A percentile compares a stretch with the other conserved stretches of the same genome.
Conservation (phyloP, 345 rosid genomes). For the Pseudoturritis turrita region DNA sequence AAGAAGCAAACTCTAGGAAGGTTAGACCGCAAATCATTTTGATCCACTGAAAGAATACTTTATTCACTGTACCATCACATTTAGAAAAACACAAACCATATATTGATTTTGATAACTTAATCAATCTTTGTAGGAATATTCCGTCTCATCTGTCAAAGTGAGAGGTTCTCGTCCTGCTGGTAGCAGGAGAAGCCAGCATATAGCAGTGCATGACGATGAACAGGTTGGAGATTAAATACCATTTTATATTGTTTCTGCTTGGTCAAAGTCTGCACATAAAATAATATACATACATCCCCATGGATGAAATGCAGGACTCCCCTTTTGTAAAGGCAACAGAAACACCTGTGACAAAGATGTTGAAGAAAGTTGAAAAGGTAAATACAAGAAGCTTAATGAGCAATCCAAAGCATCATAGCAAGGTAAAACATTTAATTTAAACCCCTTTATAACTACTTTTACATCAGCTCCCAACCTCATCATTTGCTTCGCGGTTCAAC, state of each 20-base stretch:
- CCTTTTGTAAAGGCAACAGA: slow-evolving; percentile 41
- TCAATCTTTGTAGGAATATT: slow-evolving; percentile 50
- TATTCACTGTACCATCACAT: neutral
- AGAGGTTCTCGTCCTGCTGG: slow-evolving; percentile 40
- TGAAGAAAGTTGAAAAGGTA: slow-evolving; percentile 47
- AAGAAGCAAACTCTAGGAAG: slow-evolving; percentile 68
- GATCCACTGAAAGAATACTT: neutral
- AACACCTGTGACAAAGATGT: slow-evolving; percentile 57
- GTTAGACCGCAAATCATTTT: slow-evolving; percentile 31
- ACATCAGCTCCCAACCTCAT: neutral
- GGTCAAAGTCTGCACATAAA: neutral
- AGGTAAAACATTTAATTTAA: slow-evolving; percentile 34
- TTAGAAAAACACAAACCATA: neutral
- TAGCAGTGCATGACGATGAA: slow-evolving; percentile 38
- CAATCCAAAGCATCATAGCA: slow-evolving; percentile 67
- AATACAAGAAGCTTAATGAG: slow-evolving; percentile 45
- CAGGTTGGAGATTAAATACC: slow-evolving; percentile 35
- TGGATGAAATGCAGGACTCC: slow-evolving; percentile 42
- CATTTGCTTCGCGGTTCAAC: neutral
- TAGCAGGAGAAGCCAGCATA: slow-evolving; percentile 40
- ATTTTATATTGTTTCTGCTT: neutral
- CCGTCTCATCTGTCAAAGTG: slow-evolving; percentile 57
- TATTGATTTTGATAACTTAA: neutral
- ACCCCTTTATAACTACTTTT: neutral
- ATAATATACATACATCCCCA: neutral